Base-by-base conservation (phyloP, 2,329 filamentous ascomycete species). In the Neonectria ditissima region DNA sequence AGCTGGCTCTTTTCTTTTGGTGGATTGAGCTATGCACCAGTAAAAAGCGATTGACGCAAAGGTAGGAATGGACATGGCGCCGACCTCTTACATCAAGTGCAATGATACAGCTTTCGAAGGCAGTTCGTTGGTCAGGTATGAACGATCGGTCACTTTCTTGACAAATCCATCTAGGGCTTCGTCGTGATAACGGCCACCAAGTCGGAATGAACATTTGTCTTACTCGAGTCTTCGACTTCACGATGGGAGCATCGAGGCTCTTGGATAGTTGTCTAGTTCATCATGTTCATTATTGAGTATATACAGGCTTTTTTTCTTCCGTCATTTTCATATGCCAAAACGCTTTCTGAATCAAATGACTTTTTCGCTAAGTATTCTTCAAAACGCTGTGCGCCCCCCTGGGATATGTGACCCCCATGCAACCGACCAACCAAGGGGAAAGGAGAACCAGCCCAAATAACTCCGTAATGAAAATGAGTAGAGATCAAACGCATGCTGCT, bases 401-500 rank as follows among this genome's bases (percentile, higher is more conserved):
- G 50, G 67, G 70, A 73, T 73, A 73, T 73, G 61, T 65, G 63
- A 70, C 62, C 65, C 63, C 61, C 39, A 72, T 72, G 69, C 69
- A 69, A 60, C 63, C 55, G 43, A 60, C 45, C 62, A 47, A 66
- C 59, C 50, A 67, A 52, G 52, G 28, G 52, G 62, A 57, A 56
- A 55, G 48, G 51, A 39, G 51, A 70, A 65, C 62, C n/a, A 60
- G 47, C 61, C 69, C 56, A 62, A 65, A 67, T 56, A 65, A 52
- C 59, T 62, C 55, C 50, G 48, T 52, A 62, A 57, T 37, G 60
- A 60, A 47, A 44, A 54, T 55, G 70, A 74, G 70, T 65, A 72
- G 70, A 70, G 65, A 71, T 74, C 67, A 56, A 65, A 65, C 55
- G 44, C 37, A 55, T 53, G 37, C 58, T 80, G 76, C 87, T 59